Evolutionary conservation across 176 grass and related monocot species (phyloP).

Genomic region (Ampelocalamus luodianensis): DNA sequence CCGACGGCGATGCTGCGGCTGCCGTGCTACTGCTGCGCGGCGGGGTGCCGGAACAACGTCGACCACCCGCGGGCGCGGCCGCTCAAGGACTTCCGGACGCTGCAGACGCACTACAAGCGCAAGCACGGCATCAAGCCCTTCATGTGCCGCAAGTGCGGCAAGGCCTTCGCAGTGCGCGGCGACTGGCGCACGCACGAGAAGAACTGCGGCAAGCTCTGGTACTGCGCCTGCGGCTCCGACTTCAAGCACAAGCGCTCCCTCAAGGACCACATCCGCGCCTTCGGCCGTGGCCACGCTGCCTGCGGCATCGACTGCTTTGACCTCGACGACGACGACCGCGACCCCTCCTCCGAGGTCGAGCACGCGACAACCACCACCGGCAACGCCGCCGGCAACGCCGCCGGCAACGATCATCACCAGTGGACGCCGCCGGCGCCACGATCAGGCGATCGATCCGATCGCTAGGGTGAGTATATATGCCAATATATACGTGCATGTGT

Average conservation of each 20-base stretch:
- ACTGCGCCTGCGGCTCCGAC: slow-evolving; percentile 87
- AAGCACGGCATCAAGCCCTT: slow-evolving; percentile 97
- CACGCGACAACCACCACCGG: slow-evolving; percentile 10
- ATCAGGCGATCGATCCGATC: background rate
- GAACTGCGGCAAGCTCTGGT: slow-evolving; percentile 98
- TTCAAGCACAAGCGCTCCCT: slow-evolving; percentile 94
- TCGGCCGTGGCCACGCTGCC: slow-evolving; percentile 64
- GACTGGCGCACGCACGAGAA: slow-evolving; percentile 96
- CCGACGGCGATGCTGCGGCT: slow-evolving; percentile 88
- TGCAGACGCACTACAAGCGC: slow-evolving; percentile 88
- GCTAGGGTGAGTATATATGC: slow-evolving; percentile 35
- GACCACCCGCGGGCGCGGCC: slow-evolving; percentile 79
- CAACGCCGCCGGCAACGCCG: background rate
- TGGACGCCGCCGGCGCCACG: background rate
- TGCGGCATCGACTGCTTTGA: slow-evolving; percentile 84
- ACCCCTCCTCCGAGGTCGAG: slow-evolving; percentile 66
- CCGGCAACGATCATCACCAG: background rate
- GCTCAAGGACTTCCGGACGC: slow-evolving; percentile 87
- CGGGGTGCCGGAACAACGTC: slow-evolving; percentile 83
- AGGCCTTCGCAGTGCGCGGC: slow-evolving; percentile 89
- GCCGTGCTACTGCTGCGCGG: slow-evolving; percentile 90
- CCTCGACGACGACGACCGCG: slow-evolving; percentile 53
- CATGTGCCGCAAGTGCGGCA: slow-evolving; percentile 97
- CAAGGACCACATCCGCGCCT: slow-evolving; percentile 83
- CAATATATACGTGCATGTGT: background rate